Percentiles rank a stretch among this genome's conserved stretches.
These are phyloP conservation scores for Neonothopanus nambi DNA, from an alignment of 1,284 basidiomycete species.

Conservation along the genomic window DNA sequence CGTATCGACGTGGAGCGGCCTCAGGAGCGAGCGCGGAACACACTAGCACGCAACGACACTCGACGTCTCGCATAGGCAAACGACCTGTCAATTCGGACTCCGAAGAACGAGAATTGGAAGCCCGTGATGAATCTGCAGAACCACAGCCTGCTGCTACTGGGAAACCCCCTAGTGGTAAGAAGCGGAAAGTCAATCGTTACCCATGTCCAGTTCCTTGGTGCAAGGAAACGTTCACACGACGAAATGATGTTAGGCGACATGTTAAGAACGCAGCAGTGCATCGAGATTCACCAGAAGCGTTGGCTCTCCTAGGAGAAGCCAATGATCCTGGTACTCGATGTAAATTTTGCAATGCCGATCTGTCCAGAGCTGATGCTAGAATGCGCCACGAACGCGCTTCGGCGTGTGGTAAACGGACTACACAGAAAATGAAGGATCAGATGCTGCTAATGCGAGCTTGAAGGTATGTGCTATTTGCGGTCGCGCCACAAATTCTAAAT, in stretches of 20 bases:
- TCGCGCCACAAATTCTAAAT: too few relatives aligned
- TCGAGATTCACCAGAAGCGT: slow-evolving; percentile 13
- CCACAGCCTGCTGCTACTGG: background rate
- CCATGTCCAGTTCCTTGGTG: slow-evolving; percentile 17
- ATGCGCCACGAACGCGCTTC: slow-evolving; percentile 21
- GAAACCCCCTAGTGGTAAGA: slow-evolving; percentile 9
- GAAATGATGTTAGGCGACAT: slow-evolving; percentile 22
- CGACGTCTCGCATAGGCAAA: slow-evolving; percentile 6
- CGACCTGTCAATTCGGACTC: slow-evolving; percentile 7
- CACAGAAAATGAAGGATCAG: slow-evolving; percentile 19
- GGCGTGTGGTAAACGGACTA: slow-evolving; percentile 22
- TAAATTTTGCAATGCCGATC: slow-evolving; percentile 19
- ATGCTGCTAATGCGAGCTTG: slow-evolving; percentile 15
- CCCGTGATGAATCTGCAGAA: slow-evolving; percentile 4
- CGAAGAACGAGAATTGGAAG: slow-evolving; percentile 12
- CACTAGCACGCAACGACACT: background rate
- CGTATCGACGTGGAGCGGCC: too few relatives aligned
- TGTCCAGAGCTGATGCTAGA: slow-evolving; percentile 21
- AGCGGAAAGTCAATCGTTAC: slow-evolving; percentile 18
- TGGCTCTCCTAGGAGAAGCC: slow-evolving; percentile 7
- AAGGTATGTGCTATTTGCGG: slow-evolving; percentile 6
- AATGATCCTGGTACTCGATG: slow-evolving; percentile 16
- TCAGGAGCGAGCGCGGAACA: too few relatives aligned
- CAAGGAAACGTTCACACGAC: slow-evolving; percentile 21
- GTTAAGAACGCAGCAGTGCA: slow-evolving; percentile 19